phyloP scores from a whole-genome alignment of 2,329 filamentous ascomycete genomes.

The Hypoxylon sp. region DNA sequence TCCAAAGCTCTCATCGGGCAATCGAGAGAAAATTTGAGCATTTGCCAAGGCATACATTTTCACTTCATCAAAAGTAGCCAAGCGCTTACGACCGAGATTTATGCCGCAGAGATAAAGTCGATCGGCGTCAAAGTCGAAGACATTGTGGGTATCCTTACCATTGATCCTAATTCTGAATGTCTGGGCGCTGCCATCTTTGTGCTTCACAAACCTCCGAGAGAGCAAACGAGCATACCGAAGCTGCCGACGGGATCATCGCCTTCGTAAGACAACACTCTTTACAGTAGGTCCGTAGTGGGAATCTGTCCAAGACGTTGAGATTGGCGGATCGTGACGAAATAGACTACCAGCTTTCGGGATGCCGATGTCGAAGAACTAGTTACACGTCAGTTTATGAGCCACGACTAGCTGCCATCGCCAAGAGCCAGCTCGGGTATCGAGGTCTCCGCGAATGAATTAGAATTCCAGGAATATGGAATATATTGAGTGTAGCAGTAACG shows the following conservation, averaged over 20 bases:
- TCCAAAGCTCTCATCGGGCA: conserved; percentile 36
- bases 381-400: too few relatives aligned
- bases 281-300: conserved; percentile 35
- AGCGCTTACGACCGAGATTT: conserved; percentile 22
- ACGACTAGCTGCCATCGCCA: conserved; percentile 14
- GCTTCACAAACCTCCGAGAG: conserved; percentile 6
- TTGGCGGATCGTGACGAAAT: conserved; percentile 31
- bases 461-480: conserved; percentile 44
- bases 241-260: conserved; percentile 6
- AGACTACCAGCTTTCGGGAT: conserved; percentile 27
- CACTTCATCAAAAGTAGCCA: conserved; percentile 27
- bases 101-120: conserved; percentile 22
- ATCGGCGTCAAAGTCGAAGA: conserved; percentile 22
- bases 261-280: conserved; percentile 31
- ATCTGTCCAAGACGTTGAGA: conserved; percentile 29
- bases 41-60: conserved; percentile 29
- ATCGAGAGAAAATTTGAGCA: conserved; percentile 36
- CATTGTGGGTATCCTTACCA: conserved; percentile 33
- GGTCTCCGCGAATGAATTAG: conserved; percentile 30
- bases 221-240: background rate
- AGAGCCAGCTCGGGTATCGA: conserved; percentile 1
- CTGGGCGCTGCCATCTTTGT: conserved; percentile 26
- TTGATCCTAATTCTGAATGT: conserved; percentile 28
- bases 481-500: conserved; percentile 47
- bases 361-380: too few relatives aligned